Conservation (phyloP, 2,329 filamentous ascomycete species). For the Leptographium lundbergii region DNA sequence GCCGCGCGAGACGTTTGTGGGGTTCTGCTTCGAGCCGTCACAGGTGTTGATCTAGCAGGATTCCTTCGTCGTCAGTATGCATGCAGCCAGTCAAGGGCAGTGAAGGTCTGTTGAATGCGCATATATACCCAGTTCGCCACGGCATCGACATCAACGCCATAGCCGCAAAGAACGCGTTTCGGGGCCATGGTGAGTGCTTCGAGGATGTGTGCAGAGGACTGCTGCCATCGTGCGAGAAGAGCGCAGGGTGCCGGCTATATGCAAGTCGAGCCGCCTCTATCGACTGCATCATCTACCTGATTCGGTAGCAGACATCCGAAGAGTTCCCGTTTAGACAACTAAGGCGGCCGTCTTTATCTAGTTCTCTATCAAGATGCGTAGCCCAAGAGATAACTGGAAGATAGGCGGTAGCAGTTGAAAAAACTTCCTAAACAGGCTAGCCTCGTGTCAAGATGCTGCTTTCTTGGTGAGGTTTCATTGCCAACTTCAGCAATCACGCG, state of each 20-base stretch:
- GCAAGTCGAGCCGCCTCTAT: not conserved
- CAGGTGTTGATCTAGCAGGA: not conserved
- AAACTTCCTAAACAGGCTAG: not conserved
- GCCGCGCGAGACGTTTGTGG: constrained; percentile 1
- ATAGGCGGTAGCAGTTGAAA: not conserved
- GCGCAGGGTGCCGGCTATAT: not conserved
- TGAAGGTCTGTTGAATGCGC: not conserved
- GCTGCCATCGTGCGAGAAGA: not conserved
- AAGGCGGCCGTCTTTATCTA: not conserved
- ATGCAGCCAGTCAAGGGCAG: not conserved
- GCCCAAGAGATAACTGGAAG: not conserved
- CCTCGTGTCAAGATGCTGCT: not conserved
- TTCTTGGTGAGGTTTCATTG: not conserved
- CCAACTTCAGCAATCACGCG: too few species aligned
- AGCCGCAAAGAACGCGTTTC: not conserved
- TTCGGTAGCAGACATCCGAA: not conserved
- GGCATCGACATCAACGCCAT: constrained; percentile 1
- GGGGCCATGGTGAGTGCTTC: not conserved
- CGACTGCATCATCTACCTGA: not conserved
- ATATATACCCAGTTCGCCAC: not conserved
- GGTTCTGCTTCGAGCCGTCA: not conserved
- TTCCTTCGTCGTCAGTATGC: not conserved
- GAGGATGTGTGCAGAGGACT: not conserved
- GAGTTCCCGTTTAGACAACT: not conserved
- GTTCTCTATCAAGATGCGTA: not conserved